Conservation (phyloP, 306 rosid species). For the Hippophae rhamnoides region DNA sequence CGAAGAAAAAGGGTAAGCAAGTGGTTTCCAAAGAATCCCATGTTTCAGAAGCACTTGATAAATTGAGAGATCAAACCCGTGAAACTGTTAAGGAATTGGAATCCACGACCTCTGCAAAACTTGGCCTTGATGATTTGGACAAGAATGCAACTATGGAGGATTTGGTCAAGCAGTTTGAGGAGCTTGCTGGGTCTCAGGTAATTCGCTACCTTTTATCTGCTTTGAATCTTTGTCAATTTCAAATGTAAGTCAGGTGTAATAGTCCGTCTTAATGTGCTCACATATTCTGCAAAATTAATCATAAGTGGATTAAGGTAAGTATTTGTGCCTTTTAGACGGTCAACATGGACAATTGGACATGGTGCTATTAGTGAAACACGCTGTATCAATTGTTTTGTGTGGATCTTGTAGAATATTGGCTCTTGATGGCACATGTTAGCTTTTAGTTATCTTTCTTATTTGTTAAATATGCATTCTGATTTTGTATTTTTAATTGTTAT, state of each 20-base stretch:
- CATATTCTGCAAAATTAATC: too few relatives aligned
- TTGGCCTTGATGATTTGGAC: constrained; percentile 38
- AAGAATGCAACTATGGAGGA: constrained; percentile 69
- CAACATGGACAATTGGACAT: too few relatives aligned
- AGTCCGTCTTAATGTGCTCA: too few relatives aligned
- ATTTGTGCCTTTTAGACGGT: too few relatives aligned
- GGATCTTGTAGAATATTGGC: not conserved
- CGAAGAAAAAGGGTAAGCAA: constrained; percentile 70
- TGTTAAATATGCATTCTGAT: not conserved
- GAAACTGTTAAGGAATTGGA: constrained; percentile 80
- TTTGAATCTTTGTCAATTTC: constrained; percentile 1
- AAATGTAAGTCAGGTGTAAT: too few relatives aligned
- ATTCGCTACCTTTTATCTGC: too few relatives aligned
- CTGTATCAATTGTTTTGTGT: not conserved
- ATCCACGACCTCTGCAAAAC: constrained; percentile 30
- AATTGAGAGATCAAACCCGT: constrained; percentile 70
- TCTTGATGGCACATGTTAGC: not conserved
- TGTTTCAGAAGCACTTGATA: constrained; percentile 69
- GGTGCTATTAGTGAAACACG: too few relatives aligned
- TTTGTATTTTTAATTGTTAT: not conserved
- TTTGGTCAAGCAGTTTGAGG: constrained; percentile 94
- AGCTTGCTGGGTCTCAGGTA: constrained; percentile 73
- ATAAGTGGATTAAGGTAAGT: too few relatives aligned
- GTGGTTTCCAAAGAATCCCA: constrained; percentile 60
- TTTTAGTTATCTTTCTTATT: not conserved